Evolutionary conservation across 805 yeast species (phyloP), one percentile per base, ranked within the genome.

Genomic region (Myxozyma melibiosi): DNA sequence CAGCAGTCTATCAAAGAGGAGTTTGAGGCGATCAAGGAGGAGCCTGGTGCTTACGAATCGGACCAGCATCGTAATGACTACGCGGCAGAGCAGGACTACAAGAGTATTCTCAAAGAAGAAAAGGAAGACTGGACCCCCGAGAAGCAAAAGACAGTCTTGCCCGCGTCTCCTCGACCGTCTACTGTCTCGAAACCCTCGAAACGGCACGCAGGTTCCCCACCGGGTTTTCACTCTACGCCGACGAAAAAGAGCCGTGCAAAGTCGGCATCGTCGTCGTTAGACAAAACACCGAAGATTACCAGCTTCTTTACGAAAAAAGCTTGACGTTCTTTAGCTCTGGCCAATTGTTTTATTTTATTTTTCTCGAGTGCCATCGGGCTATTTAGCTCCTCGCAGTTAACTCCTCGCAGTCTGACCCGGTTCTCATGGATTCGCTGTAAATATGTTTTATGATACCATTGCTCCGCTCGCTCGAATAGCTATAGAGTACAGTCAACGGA

Each of bases 231-330:
- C 18, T 33, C 50, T 22, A 24, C 50, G 18, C 40, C 50, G 14
- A 20, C 38, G 18, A 45, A 45, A 25, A 33, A 34, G 24, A 3
- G 33, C 20, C 40, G 50, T 8, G 9, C 20, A 24, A 34, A 20
- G 4, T 14, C 35, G 22, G 24, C 18, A 34, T 22, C 50, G 13
- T 20, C 41, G 22, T 28, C 18, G 3, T 18, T 7, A 5, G 14
- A 9, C n/a, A 7, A 18, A 8, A 24, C 37, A n/a, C 13, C 40
- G 11, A 55, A 55, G 39, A 55, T 55, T 31, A 55, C 58, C 13
- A 30, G 42, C 20, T 55, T 55, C 28, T 54, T 54, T 38, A 16
- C 37, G 16, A 50, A 55, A 37, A 55, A 34, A 24, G 11, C 27
- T 7, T 28, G 31, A 20, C n/a, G n/a, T n/a, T n/a, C n/a, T n/a